Evolutionary conservation across 805 yeast genomes (phyloP), one percentile per base, ranked within the genome.

Genomic region (Jamesozyma spencerorum): DNA sequence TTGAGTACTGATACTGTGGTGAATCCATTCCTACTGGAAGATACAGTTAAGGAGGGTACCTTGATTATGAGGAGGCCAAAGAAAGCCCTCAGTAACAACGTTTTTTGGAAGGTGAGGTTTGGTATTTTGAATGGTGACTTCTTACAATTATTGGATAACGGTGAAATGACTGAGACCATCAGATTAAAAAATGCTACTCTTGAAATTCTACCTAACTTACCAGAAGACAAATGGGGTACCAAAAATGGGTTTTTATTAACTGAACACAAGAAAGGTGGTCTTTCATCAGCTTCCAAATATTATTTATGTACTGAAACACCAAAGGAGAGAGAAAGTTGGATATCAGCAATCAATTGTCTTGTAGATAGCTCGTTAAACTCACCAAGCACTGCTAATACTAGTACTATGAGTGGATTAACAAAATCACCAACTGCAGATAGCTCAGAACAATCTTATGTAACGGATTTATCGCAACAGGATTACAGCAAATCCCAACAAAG

Each of bases 221-320:
- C 65, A 14, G 64, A 60, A 34, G 65, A 62, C 39, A 60, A 47
- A 43, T 53, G 54, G 45, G 66, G 66, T 4, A 60, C 64, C 3
- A 55, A 50, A 38, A 60, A 62, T 47, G 66, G 66, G 2, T 58
- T 62, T 43, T 42, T 58, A 6, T 50, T 70, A 8, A 50, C 53
- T 45, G 75, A 70, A 49, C 64, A 60, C 27, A 65, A 66, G 45
- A 67, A 68, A 44, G 47, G 58, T 29, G 68, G 66, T 22, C 40
- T 64, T 47, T 58, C 64, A 1, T 49, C 55, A 29, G 44, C 52
- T 22, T 72, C 74, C 1, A 77, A 71, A 47, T 85, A 81, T 51
- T 71, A 75, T 38, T 72, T 86, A 39, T 85, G 94, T 59, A 81
- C 92, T 2, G 94, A 87, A 56, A 77, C 81, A 7, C 81, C 81